Conservation (phyloP, 805 yeast species). For the Scheffersomyces ergatensis region DNA sequence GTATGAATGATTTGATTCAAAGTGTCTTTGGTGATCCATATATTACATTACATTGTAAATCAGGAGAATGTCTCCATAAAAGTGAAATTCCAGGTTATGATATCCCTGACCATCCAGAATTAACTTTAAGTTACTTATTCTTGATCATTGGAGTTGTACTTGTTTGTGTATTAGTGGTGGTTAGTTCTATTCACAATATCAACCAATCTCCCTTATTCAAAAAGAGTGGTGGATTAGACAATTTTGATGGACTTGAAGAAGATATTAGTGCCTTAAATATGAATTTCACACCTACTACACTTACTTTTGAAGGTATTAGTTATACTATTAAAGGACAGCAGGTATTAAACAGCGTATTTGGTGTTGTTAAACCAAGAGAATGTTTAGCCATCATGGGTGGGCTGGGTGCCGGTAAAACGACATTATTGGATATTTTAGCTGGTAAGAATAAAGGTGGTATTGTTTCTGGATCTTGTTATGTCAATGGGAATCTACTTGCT, state of each 20-base stretch:
- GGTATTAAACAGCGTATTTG: slow-evolving; percentile 66
- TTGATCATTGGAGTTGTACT: slow-evolving; percentile 43
- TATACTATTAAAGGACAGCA: slow-evolving; percentile 52
- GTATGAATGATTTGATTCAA: slow-evolving; percentile 88
- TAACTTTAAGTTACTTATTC: slow-evolving; percentile 46
- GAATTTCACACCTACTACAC: slow-evolving; percentile 61
- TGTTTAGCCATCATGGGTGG: slow-evolving; percentile 97
- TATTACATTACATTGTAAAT: slow-evolving; percentile 73
- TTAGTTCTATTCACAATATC: slow-evolving; percentile 46
- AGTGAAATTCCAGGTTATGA: slow-evolving; percentile 92
- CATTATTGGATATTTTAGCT: slow-evolving; percentile 87
- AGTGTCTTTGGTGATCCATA: slow-evolving; percentile 94
- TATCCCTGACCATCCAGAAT: slow-evolving; percentile 51
- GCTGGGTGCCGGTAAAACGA: slow-evolving; percentile 98
- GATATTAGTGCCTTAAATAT: slow-evolving; percentile 45
- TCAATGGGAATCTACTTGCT: slow-evolving; percentile 64
- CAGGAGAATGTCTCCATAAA: slow-evolving; percentile 91
- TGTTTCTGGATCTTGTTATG: slow-evolving; percentile 62
- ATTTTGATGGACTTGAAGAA: slow-evolving; percentile 26
- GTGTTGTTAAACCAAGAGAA: slow-evolving; percentile 81
- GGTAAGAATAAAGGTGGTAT: slow-evolving; percentile 79
- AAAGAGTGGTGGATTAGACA: slow-evolving; percentile 15
- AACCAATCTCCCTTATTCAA: slow-evolving; percentile 63
- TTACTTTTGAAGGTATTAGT: slow-evolving; percentile 71
- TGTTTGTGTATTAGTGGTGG: slow-evolving; percentile 40